Percentiles rank a stretch among this genome's conserved stretches.
Evolutionary conservation across 257 asterid genomes (phyloP).

Genomic region (Paraleonurus japonicus): DNA sequence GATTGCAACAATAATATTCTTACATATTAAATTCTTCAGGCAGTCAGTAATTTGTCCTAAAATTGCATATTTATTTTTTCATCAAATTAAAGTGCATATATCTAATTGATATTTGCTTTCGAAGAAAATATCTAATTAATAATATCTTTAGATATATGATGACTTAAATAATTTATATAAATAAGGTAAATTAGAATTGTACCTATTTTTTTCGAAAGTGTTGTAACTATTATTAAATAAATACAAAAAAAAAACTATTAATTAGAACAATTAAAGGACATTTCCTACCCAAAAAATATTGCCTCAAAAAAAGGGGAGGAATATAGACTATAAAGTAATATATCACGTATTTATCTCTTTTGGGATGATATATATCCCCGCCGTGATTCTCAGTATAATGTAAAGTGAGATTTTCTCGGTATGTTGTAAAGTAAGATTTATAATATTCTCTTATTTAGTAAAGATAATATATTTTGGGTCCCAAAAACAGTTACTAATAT

Average conservation of each 20-base stretch:
- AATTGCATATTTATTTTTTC: neutral
- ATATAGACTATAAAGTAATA: neutral
- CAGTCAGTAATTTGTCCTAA: neutral
- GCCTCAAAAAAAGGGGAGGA: neutral
- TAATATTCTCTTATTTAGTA: neutral
- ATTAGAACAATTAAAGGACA: too few relatives aligned
- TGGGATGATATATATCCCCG: neutral
- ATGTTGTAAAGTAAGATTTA: neutral
- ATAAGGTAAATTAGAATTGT: too few relatives aligned
- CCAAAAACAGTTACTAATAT: too few relatives aligned
- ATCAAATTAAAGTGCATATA: neutral
- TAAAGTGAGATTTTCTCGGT: neutral
- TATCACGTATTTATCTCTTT: neutral
- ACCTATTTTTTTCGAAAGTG: too few relatives aligned
- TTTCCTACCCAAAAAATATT: too few relatives aligned
- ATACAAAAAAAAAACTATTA: too few relatives aligned
- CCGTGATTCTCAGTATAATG: neutral
- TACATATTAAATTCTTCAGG: neutral
- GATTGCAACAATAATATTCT: conserved; percentile 3
- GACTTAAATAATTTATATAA: too few relatives aligned
- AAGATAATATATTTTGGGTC: neutral
- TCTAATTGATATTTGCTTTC: neutral
- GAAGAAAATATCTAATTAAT: too few relatives aligned
- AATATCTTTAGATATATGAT: neutral
- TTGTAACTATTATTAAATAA: too few relatives aligned